Conservation (phyloP, 1,284 basidiomycete species). For the Naganishia liquefaciens region DNA sequence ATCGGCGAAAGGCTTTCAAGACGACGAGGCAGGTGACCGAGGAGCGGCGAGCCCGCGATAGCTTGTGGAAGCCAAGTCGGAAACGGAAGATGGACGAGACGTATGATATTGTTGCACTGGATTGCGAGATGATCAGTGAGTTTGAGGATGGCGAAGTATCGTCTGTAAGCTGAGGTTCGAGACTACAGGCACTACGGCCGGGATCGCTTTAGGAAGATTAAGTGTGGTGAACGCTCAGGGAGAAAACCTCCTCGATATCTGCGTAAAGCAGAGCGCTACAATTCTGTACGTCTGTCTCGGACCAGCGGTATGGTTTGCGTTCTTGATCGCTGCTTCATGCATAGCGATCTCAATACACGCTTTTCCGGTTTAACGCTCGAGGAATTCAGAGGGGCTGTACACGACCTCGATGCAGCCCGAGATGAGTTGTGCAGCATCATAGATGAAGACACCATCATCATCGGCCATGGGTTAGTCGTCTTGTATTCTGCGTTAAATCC, state of each 20-base stretch:
- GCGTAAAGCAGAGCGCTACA: constrained; percentile 74
- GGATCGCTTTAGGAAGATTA: constrained; percentile 79
- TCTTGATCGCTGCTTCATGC: constrained; percentile 17
- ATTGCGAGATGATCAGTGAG: constrained; percentile 82
- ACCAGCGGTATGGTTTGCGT: constrained; percentile 20
- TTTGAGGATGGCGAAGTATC: neutral
- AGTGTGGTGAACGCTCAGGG: constrained; percentile 79
- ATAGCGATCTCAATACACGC: constrained; percentile 78
- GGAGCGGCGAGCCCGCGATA: constrained; percentile 19
- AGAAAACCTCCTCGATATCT: constrained; percentile 72
- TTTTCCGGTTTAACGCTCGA: constrained; percentile 80
- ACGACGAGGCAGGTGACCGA: constrained; percentile 50
- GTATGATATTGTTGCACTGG: constrained; percentile 75
- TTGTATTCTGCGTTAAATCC: too few species aligned
- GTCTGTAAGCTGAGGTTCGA: neutral
- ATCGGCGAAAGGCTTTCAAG: constrained; percentile 72
- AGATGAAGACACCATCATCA: constrained; percentile 73
- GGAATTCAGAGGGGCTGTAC: constrained; percentile 61
- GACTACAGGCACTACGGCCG: constrained; percentile 69
- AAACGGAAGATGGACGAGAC: constrained; percentile 52
- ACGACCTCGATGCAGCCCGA: constrained; percentile 68
- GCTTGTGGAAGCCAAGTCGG: constrained; percentile 19
- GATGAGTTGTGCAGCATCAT: constrained; percentile 68
- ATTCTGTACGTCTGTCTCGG: constrained; percentile 64
- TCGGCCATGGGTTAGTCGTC: constrained; percentile 61